Evolutionary conservation across 179 eudicot species (phyloP), one percentile per base, ranked within the genome.

Genomic region (Carnegiea gigantea): DNA sequence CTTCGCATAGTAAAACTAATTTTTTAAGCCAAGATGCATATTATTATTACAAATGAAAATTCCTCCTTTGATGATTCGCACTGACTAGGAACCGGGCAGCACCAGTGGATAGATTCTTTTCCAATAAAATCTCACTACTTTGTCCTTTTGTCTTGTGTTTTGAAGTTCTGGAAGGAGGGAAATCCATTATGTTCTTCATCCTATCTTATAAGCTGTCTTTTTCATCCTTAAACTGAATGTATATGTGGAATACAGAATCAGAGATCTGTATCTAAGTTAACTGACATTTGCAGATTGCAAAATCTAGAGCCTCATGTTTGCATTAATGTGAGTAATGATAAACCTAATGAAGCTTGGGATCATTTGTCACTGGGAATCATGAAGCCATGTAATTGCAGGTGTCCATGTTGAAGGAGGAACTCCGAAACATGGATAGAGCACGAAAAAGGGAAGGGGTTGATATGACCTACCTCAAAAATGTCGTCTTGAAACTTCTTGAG

Each of bases 361-460:
- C 28, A 23, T 76, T 75, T 82, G 17, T 51, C 33, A 73, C 67
- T 65, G 40, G 49, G 71, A 78, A 73, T 30, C 49, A 49, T 79
- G 71, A 82, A 70, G 46, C 76, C 38, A 51, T 82, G 51, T 53
- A 62, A 76, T 54, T 90, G 79, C 87, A 97, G 99, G 95, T 90
- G 87, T 87, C 93, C 85, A 85, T 95, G 99, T 82, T 97, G 84
- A 97, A 97, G 87, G 99, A 95, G 87, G 98, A 97, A 88, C 89
- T 97, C 72, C 89, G 99, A 64, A 93, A 87, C 88, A 92, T 93
- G 97, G 98, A 97, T 80, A 91, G 99, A 89, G 82, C 83, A 80
- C 90, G 87, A 78, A 97, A 91, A 85, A 91, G 99, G 89, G 98
- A 93, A 87, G 98, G 99, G 79, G 98, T 97, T 74, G 99, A 97